A percentile compares a stretch with the other conserved stretches of the same genome.
phyloP scores from a whole-genome alignment of 2,329 filamentous ascomycete genomes.

The Phialemoniopsis sp. region DNA sequence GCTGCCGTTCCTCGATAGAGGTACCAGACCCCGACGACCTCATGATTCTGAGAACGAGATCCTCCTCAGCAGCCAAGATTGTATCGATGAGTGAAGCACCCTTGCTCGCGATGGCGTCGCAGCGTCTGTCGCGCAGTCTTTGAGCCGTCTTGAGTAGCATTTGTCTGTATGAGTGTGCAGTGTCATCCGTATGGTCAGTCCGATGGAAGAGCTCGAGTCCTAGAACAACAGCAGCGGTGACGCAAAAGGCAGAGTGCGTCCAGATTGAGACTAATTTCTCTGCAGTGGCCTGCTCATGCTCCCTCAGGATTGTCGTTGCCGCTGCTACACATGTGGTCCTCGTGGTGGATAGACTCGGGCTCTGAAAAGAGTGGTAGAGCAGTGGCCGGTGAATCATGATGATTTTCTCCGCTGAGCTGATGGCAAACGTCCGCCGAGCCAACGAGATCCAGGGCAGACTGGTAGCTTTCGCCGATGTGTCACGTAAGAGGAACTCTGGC shows the following conservation, averaged over 20 bases:
- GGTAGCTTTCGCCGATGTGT: slow-evolving; percentile 8
- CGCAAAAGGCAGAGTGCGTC: slow-evolving; percentile 16
- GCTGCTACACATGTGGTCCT: slow-evolving; percentile 25
- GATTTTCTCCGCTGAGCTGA: slow-evolving; percentile 29
- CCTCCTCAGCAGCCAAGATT: slow-evolving; percentile 11
- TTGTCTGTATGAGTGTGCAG: slow-evolving; percentile 9
- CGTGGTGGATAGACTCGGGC: slow-evolving; percentile 17
- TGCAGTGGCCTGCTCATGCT: slow-evolving; percentile 10
- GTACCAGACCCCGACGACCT: slow-evolving; percentile 3
- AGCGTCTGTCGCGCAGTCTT: slow-evolving; percentile 7
- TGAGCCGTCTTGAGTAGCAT: slow-evolving; percentile 7
- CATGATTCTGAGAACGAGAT: slow-evolving; percentile 12
- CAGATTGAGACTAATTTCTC: slow-evolving; percentile 13
- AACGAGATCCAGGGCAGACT: slow-evolving; percentile 21
- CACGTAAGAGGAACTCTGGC: slow-evolving; percentile 21
- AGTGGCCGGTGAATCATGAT: slow-evolving; percentile 31
- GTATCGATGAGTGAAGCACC: slow-evolving; percentile 12
- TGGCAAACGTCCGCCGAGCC: slow-evolving; percentile 26
- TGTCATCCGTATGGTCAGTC: slow-evolving; percentile 8
- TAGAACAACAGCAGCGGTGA: slow-evolving; percentile 13
- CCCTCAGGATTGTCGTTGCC: slow-evolving; percentile 23
- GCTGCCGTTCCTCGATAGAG: slow-evolving; percentile 4
- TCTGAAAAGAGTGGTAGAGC: slow-evolving; percentile 21
- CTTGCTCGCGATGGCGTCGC: slow-evolving; percentile 10
- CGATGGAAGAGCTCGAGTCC: slow-evolving; percentile 15